Evolutionary conservation across 78 protist genomes (phyloP), one percentile per base, ranked within the genome.

Genomic region (Mantamonas sphyraenae): DNA sequence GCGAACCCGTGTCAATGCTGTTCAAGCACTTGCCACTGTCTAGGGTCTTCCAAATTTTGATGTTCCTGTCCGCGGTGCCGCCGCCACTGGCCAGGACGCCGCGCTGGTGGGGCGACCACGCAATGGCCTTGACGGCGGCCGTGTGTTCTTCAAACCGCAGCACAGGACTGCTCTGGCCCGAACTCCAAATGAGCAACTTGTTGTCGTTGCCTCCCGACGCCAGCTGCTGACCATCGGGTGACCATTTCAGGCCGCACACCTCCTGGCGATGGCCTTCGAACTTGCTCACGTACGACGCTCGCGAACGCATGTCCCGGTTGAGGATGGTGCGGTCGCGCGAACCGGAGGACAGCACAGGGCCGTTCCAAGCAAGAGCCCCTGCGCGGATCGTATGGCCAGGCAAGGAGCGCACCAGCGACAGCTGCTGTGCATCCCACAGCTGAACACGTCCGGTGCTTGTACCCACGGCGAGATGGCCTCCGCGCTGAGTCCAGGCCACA

Each of bases 141-240:
- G 50, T 47, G 81, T 94, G 97, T n/a, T 58, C 74, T 47, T 12
- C 53, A 47, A 19, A 47, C 53, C 12, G 28, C 16, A 16, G 12
- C 12, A 47, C 16, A 19, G 53, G 53, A 47, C 53, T 12, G 53
- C 16, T 47, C 16, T 47, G 53, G 12, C 53, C 53, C 12, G 28
- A 19, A 19, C 69, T 88, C 96, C 96, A 93, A 19, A 94, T 53
- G 72, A 61, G 51, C 63, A 95, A 79, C 20, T 79, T 3, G 84
- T 98, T 98, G 87, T 98, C 99, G 74, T 98, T 98, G 55, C 97
- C 98, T 20, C 99, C 99, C 7, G 92, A 78, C 14, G 99, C 99
- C 17, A 98, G 83, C 77, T 76, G 81, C 40, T 17, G 40, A 20
- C 93, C 96, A 64, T 92, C 89, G 0, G 92, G 85, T 0, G 94